Evolutionary conservation across 2,329 filamentous ascomycete genomes (phyloP).

Genomic region (Xylariaceae sp.): DNA sequence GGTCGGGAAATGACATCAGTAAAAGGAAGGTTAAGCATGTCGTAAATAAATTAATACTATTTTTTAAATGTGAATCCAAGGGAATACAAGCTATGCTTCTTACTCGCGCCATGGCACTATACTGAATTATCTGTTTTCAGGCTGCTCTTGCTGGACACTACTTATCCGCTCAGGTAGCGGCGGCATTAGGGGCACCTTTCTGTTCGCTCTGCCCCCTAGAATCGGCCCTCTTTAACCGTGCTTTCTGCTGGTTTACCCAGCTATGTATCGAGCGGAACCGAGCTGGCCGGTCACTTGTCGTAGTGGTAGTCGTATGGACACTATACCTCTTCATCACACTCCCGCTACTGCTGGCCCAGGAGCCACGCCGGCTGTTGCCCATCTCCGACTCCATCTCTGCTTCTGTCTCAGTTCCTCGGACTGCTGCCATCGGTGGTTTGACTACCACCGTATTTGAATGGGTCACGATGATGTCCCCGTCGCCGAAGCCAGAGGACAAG

Average conservation of each 20-base stretch:
- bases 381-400: conserved; percentile 15
- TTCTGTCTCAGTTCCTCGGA: conserved; percentile 15
- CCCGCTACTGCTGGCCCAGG: conserved; percentile 31
- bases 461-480: conserved; percentile 51
- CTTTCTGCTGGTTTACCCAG: conserved; percentile 61
- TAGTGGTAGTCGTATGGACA: conserved; percentile 46
- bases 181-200: conserved; percentile 25
- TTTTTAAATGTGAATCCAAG: no score
- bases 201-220: conserved; percentile 32
- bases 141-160: conserved; percentile 20
- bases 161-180: conserved; percentile 22
- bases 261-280: conserved; percentile 55
- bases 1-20: conserved; percentile 11
- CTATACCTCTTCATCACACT: no score
- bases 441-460: conserved; percentile 22
- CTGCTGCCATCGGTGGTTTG: conserved; percentile 10
- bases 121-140: no score
- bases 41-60: no score
- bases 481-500: conserved; percentile 59
- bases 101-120: no score
- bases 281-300: conserved; percentile 46
- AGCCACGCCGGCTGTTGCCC: conserved; percentile 28
- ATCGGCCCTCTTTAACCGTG: conserved; percentile 44
- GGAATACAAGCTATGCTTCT: no score
- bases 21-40: no score